phyloP scores from a whole-genome alignment of 495 filamentous ascomycete species.

The Xylaria venustula region DNA sequence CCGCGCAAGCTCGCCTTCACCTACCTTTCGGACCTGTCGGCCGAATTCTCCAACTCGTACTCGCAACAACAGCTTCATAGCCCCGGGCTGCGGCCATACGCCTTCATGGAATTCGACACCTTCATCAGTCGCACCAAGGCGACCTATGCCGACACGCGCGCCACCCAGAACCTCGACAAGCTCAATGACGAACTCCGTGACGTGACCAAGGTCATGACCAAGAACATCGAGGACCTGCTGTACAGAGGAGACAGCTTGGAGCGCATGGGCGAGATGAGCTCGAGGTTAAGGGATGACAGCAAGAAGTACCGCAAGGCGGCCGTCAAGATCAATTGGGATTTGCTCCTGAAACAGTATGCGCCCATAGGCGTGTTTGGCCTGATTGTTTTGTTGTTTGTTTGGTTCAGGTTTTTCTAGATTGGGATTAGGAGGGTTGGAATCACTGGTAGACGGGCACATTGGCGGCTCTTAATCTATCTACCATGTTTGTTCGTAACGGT shows the following conservation, averaged over 20 bases:
- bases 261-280: conserved; percentile 93
- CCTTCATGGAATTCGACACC: conserved; percentile 96
- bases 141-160: conserved; percentile 90
- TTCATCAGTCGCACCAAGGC: conserved; percentile 93
- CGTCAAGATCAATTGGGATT: conserved; percentile 96
- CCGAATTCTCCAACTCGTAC: conserved; percentile 91
- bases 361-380: conserved; percentile 77
- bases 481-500: background rate
- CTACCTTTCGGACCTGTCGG: conserved; percentile 88
- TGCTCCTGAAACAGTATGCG: conserved; percentile 95
- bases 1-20: conserved; percentile 98
- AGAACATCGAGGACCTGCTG: conserved; percentile 98
- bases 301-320: conserved; percentile 91
- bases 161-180: conserved; percentile 81
- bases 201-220: conserved; percentile 99
- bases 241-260: conserved; percentile 95
- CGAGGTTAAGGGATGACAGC: conserved; percentile 82
- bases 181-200: conserved; percentile 94
- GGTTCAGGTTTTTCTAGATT: conserved; percentile 84
- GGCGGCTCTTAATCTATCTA: background rate
- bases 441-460: background rate
- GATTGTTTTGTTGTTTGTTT: conserved; percentile 80
- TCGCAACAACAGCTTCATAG: conserved; percentile 66
- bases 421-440: background rate
- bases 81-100: conserved; percentile 81